Evolutionary conservation across 768 basidiomycete genomes (phyloP).

Genomic region (Boletus patriciae): DNA sequence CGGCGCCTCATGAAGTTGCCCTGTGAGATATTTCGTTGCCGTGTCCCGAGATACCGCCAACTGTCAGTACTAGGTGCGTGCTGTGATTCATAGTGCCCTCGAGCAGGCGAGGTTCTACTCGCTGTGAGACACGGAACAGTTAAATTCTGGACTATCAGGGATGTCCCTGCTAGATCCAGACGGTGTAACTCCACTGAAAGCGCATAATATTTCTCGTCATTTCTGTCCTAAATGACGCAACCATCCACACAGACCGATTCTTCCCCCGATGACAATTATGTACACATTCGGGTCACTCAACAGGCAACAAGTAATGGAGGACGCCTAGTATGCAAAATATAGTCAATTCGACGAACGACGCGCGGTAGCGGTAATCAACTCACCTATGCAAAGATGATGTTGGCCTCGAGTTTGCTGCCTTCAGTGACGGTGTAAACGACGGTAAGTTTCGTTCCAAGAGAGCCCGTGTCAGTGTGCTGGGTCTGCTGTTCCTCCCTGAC

Average conservation of each 20-base stretch:
- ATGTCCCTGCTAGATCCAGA: no score
- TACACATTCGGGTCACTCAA: background rate
- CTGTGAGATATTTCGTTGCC: no score
- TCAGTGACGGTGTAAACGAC: background rate
- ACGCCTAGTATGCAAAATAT: background rate
- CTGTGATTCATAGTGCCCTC: no score
- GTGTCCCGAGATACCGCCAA: no score
- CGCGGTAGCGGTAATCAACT: background rate
- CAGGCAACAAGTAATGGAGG: background rate
- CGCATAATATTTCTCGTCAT: background rate
- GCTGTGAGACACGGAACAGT: no score
- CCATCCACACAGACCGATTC: background rate
- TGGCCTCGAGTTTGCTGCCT: conserved; percentile 7
- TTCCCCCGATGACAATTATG: no score
- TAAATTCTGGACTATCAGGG: no score
- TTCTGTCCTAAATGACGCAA: background rate
- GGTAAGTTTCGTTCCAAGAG: background rate
- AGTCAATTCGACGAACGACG: background rate
- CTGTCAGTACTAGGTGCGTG: no score
- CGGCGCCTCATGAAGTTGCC: no score
- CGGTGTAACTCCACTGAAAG: background rate
- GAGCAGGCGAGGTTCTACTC: no score
- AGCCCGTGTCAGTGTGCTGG: conserved; percentile 3
- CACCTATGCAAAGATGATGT: conserved; percentile 8
- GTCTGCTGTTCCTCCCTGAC: conserved; percentile 5